These are phyloP conservation scores for Acidiella bohemica DNA, from an alignment of 495 filamentous ascomycete species.

Conservation along the genomic window DNA sequence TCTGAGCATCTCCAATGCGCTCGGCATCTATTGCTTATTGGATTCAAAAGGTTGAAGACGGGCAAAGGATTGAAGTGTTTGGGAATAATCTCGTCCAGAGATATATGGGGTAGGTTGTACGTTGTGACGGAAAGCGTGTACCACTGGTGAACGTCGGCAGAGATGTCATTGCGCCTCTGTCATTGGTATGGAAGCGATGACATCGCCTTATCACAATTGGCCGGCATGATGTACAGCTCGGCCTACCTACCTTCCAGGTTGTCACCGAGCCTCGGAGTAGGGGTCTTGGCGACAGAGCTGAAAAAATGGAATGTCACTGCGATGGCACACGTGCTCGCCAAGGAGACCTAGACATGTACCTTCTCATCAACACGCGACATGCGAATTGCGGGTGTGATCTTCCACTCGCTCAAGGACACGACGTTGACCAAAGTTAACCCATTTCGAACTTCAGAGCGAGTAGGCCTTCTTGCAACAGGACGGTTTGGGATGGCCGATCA, in stretches of 20 bases:
- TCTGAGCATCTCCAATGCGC: background rate
- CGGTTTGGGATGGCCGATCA: background rate
- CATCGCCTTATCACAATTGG: no score
- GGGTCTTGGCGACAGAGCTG: no score
- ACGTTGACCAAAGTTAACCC: background rate
- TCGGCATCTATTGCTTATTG: background rate
- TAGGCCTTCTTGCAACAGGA: background rate
- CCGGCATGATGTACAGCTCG: no score
- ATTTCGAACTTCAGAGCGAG: background rate
- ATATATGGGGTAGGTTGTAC: no score
- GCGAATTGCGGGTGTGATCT: background rate
- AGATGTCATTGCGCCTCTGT: no score
- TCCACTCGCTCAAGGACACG: no score
- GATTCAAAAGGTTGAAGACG: background rate
- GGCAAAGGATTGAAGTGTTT: background rate
- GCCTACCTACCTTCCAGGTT: no score
- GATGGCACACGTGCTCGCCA: background rate
- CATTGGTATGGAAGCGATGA: no score
- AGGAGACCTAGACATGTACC: background rate
- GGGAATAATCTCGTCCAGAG: background rate
- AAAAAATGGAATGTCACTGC: no score
- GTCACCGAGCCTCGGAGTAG: no score
- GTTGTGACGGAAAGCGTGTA: no score
- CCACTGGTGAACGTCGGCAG: no score
- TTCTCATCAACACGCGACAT: background rate